Evolutionary conservation across 2,329 filamentous ascomycete species (phyloP).

Genomic region (Stachybotrys elegans): DNA sequence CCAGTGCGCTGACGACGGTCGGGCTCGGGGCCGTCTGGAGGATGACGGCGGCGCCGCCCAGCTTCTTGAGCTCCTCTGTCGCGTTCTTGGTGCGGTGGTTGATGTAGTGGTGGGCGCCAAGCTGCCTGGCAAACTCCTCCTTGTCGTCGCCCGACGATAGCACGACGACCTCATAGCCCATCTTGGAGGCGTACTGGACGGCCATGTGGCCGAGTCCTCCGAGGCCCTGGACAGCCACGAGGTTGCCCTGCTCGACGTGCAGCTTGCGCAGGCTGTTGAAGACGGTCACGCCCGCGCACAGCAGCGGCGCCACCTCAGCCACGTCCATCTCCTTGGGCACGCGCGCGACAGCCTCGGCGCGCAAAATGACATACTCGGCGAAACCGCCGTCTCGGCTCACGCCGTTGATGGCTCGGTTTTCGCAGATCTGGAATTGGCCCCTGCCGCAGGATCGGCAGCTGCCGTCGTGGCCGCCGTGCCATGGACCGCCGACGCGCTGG

Average conservation of each 20-base stretch:
- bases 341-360: conserved; percentile 54
- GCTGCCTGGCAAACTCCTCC: conserved; percentile 54
- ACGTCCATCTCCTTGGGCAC: conserved; percentile 49
- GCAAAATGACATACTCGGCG: conserved; percentile 57
- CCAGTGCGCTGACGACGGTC: conserved; percentile 45
- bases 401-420: conserved; percentile 59
- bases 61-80: conserved; percentile 40
- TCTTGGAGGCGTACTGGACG: conserved; percentile 68
- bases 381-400: conserved; percentile 63
- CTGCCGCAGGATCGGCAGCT: conserved; percentile 59
- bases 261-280: conserved; percentile 56
- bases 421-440: conserved; percentile 64
- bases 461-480: conserved; percentile 50
- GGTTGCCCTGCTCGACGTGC: conserved; percentile 43
- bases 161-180: conserved; percentile 70
- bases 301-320: conserved; percentile 50
- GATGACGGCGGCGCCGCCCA: conserved; percentile 59
- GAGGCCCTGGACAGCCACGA: conserved; percentile 61
- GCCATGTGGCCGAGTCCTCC: conserved; percentile 74
- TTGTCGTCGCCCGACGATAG: conserved; percentile 64
- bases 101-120: conserved; percentile 40
- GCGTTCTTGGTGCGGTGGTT: conserved; percentile 48
- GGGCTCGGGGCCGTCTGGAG: conserved; percentile 60
- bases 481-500: conserved; percentile 55
- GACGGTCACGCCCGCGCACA: conserved; percentile 62